Conservation (phyloP, 2,329 filamentous ascomycete species). For the Penicillium psychrosexuale region DNA sequence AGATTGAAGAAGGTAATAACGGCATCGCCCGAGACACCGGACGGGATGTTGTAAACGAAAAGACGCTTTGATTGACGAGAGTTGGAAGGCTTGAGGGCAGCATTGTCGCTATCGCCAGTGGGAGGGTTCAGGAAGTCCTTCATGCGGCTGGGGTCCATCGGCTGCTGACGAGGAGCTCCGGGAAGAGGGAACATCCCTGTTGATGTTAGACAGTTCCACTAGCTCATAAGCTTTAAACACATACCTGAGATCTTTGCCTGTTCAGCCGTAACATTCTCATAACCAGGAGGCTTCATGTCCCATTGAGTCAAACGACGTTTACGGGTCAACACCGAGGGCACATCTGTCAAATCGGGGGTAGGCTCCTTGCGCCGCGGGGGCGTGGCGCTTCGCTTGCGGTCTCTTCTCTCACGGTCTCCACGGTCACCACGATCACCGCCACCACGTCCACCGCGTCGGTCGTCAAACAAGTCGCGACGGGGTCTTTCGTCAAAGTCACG, state of each 20-base stretch:
- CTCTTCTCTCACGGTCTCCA: constrained; percentile 43
- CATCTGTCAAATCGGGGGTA: constrained; percentile 87
- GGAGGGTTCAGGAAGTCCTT: constrained; percentile 96
- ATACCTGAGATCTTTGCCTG: constrained; percentile 87
- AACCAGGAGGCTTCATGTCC: constrained; percentile 98
- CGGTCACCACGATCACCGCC: constrained; percentile 39
- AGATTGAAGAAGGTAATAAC: constrained; percentile 88
- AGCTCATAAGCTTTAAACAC: neutral
- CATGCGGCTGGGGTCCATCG: constrained; percentile 89
- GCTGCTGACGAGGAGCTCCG: constrained; percentile 88
- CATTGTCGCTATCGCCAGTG: constrained; percentile 63
- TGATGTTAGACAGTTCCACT: neutral
- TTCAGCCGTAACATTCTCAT: constrained; percentile 96
- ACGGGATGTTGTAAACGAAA: constrained; percentile 77
- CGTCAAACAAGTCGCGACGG: constrained; percentile 61
- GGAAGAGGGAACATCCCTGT: constrained; percentile 94
- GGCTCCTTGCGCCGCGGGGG: constrained; percentile 89
- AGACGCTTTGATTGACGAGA: constrained; percentile 92
- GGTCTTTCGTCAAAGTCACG: constrained; percentile 63
- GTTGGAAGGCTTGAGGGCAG: constrained; percentile 87
- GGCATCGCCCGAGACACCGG: constrained; percentile 68
- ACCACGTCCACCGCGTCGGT: constrained; percentile 46
- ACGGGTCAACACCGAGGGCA: constrained; percentile 76
- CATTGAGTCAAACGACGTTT: constrained; percentile 95
- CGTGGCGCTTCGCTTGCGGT: constrained; percentile 69